Base-by-base conservation (phyloP, 805 yeast species). In the Babjeviella inositovora region DNA sequence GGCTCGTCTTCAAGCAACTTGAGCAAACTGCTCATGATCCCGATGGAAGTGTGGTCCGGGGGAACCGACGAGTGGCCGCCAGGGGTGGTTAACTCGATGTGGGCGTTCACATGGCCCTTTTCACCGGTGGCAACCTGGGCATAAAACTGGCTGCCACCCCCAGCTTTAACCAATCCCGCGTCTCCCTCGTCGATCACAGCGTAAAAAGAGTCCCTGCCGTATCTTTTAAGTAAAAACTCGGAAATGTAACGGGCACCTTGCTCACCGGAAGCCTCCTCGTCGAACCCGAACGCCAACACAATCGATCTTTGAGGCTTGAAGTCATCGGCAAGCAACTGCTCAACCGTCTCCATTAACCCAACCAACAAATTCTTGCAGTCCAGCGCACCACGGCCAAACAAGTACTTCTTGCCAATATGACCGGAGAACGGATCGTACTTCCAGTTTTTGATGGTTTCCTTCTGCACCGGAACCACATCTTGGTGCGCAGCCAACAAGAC, bases 51-150 rank as follows among this genome's bases (percentile, higher is more conserved):
- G 38, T 80, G 90, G 22, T 66, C 73, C 2, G 85, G 87, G 6
- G 92, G 90, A n/a, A 61, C 43, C 6, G 85, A 73, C 1, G 87
- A 69, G 39, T 77, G 92, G 6, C 92, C 92, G 18, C 92, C 92
- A 8, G 69, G 66, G 11, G 77, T 70, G 13, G 48, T 47, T 19
- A 76, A 45, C 4, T 54, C 53, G 19, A 74, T 50, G 14, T 38
- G 30, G 3, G 61, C 34, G 32, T 57, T 41, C 9, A 55, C 39
- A 28, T 57, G 60, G 4, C 80, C 79, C 41, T 70, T 70, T 38
- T 73, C 77, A 11, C 67, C 69, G 8, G 72, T 63, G 4, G 68
- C 61, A 4, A 70, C 63, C 14, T 60, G 47, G 3, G 72, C 65
- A 28, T 67, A 51, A 16, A 58, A 57, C 22, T 58, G n/a, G n/a